Evolutionary conservation across 2,329 filamentous ascomycete genomes (phyloP).

Genomic region (Didymella pomorum): DNA sequence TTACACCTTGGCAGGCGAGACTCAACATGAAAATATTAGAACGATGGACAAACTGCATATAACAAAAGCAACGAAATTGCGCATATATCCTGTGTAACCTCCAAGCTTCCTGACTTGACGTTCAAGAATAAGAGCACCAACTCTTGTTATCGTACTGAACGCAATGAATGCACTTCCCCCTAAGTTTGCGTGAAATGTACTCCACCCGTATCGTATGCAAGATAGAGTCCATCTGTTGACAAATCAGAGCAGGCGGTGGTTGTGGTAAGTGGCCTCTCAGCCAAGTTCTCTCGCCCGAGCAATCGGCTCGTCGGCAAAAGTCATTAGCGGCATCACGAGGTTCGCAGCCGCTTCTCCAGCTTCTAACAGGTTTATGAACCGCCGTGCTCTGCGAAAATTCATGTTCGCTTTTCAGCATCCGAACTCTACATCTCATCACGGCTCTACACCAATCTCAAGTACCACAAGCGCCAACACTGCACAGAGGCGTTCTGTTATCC

Average conservation of each 20-base stretch:
- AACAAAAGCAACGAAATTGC: background rate
- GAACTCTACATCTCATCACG: background rate
- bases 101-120: too few species aligned
- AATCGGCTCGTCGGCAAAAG: background rate
- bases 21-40: background rate
- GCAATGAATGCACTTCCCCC: too few species aligned
- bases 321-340: background rate
- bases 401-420: background rate
- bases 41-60: background rate
- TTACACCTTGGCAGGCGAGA: background rate
- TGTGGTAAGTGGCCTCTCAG: background rate
- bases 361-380: background rate
- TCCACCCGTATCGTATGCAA: background rate
- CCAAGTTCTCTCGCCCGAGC: slow-evolving; percentile 2
- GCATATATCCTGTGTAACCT: too few species aligned
- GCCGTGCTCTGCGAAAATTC: background rate
- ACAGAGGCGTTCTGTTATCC: background rate
- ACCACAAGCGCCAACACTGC: background rate
- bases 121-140: background rate
- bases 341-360: background rate
- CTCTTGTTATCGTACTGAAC: background rate
- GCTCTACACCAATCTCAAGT: background rate
- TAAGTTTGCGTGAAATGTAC: too few species aligned
- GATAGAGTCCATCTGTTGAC: background rate
- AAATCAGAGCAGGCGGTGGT: background rate